Conservation (phyloP, 164 flowering plant genomes). For the Cinnamomum micranthum region DNA sequence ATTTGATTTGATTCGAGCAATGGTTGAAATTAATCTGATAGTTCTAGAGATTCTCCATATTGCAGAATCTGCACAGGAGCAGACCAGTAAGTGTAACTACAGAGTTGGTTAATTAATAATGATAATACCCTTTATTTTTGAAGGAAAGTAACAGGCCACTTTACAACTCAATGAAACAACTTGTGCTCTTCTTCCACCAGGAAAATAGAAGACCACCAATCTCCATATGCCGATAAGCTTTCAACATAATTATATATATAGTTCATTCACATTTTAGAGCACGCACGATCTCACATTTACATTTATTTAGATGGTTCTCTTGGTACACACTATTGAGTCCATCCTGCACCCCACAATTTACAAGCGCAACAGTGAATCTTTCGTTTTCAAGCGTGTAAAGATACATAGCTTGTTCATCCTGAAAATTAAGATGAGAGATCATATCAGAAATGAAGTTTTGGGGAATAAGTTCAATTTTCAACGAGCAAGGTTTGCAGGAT, state of each 20-base stretch:
- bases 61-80: too few species aligned
- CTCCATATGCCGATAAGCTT: background rate
- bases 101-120: too few species aligned
- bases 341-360: conserved; percentile 35
- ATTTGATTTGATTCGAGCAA: too few species aligned
- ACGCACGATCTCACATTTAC: conserved; percentile 69
- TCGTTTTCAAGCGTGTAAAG: conserved; percentile 79
- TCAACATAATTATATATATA: background rate
- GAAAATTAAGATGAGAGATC: conserved; percentile 9
- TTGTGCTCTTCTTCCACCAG: background rate
- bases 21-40: too few species aligned
- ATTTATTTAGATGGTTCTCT: conserved; percentile 22
- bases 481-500: too few species aligned
- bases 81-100: too few species aligned
- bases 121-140: too few species aligned
- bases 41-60: too few species aligned
- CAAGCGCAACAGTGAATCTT: conserved; percentile 66
- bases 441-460: background rate
- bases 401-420: conserved; percentile 94
- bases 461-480: too few species aligned
- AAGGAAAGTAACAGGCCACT: too few species aligned
- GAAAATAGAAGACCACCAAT: background rate
- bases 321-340: conserved; percentile 12
- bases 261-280: conserved; percentile 43
- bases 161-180: background rate